phyloP scores from a whole-genome alignment of 371 early-diverging fungal genomes.

The Cokeromyces recurvatus region DNA sequence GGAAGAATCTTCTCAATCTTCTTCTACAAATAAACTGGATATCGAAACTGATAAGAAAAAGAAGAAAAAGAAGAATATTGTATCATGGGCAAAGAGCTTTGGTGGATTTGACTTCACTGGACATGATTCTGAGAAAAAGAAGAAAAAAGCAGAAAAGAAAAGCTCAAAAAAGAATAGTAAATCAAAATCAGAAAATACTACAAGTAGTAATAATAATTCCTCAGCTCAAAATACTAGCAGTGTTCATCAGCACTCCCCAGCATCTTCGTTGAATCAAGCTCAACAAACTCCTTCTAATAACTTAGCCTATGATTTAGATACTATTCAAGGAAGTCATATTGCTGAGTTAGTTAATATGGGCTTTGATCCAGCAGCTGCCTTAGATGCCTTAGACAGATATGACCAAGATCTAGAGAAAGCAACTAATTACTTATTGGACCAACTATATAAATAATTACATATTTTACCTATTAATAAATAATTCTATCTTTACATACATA shows the following conservation, averaged over 20 bases:
- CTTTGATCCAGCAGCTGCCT: conserved; percentile 54
- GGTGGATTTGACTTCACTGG: conserved; percentile 31
- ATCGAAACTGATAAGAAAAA: conserved; percentile 15
- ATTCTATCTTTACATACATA: not conserved
- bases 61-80: conserved; percentile 22
- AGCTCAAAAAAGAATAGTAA: not conserved
- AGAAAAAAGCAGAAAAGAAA: conserved; percentile 7
- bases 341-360: conserved; percentile 60
- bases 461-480: not conserved
- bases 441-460: conserved; percentile 18
- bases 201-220: not conserved
- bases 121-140: conserved; percentile 9
- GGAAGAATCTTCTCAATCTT: no score
- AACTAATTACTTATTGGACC: conserved; percentile 66
- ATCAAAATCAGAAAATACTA: not conserved
- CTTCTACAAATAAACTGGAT: no score
- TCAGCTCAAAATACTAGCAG: not conserved
- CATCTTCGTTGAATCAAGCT: not conserved
- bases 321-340: conserved; percentile 29
- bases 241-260: not conserved
- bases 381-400: conserved; percentile 62
- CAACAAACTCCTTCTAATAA: not conserved
- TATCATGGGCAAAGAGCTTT: conserved; percentile 32
- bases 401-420: conserved; percentile 68
- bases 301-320: conserved; percentile 7